Evolutionary conservation across 129 eudicot species (phyloP).

Genomic region (Logfia minima): DNA sequence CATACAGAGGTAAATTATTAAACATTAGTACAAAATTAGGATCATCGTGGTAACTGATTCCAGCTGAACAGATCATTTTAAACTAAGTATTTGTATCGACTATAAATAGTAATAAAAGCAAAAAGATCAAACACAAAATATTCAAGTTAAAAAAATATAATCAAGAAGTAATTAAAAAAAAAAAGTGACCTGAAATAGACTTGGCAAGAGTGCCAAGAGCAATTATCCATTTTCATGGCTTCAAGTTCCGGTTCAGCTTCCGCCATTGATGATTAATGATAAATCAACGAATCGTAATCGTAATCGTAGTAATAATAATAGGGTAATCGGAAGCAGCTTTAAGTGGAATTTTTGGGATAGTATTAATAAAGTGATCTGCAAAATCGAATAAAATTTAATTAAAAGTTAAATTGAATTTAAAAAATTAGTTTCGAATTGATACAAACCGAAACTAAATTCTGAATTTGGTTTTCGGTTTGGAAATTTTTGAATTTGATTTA

Average conservation of each 20-base stretch:
- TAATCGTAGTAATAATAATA: not conserved
- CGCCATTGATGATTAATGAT: conserved; percentile 31
- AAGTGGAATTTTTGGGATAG: conserved; percentile 15
- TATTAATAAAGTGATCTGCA: not conserved
- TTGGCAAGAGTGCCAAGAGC: conserved; percentile 71
- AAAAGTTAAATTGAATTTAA: no score
- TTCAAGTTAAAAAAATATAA: not conserved
- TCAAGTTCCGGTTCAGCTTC: conserved; percentile 49
- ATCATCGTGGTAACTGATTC: not conserved
- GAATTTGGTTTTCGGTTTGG: no score
- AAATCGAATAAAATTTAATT: no score
- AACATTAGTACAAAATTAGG: conserved; percentile 12
- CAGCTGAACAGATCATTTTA: conserved; percentile 3
- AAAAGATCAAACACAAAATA: conserved; percentile 3
- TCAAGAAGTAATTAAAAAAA: not conserved
- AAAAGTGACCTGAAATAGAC: conserved; percentile 46
- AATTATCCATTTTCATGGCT: conserved; percentile 55
- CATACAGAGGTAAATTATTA: not conserved
- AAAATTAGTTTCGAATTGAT: no score
- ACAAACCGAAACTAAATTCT: no score
- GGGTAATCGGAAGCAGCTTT: conserved; percentile 19
- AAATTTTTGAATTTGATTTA: no score
- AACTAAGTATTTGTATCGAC: not conserved
- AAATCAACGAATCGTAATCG: not conserved
- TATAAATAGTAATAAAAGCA: not conserved